A percentile compares a stretch with the other conserved stretches of the same genome.
Conservation (phyloP, 129 eudicot genomes). For the Gnaphalium uliginosum region DNA sequence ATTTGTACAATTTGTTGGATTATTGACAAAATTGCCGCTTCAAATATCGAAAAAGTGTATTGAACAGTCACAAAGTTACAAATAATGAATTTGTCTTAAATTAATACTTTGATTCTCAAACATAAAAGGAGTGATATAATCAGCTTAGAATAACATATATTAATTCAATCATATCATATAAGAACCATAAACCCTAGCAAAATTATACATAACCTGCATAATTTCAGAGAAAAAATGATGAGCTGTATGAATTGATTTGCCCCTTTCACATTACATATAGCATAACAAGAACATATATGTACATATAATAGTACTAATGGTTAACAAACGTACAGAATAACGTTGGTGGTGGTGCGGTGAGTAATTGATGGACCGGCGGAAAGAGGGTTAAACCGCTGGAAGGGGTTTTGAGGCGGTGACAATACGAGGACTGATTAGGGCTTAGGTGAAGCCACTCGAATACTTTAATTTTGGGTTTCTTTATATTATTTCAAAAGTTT, state of each 20-base stretch:
- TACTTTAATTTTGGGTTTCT: background rate
- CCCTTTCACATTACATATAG: background rate
- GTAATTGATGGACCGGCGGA: background rate
- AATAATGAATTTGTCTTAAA: background rate
- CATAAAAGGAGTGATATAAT: no score
- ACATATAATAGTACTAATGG: background rate
- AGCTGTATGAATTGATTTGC: background rate
- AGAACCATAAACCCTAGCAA: background rate
- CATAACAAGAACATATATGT: background rate
- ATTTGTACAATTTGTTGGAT: no score
- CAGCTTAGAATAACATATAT: no score
- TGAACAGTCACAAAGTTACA: background rate
- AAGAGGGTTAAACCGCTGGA: background rate
- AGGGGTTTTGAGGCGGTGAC: background rate
- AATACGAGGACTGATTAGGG: background rate
- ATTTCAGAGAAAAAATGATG: background rate
- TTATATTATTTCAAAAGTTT: background rate
- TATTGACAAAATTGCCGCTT: no score
- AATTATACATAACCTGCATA: background rate
- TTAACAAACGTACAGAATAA: background rate
- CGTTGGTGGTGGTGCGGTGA: background rate
- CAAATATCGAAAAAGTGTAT: background rate
- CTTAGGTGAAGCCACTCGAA: slow-evolving; percentile 1
- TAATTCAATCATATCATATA: background rate
- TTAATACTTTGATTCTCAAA: background rate